A percentile compares a stretch with the other conserved stretches of the same genome.
These are phyloP conservation scores for Apophysomyces sp. DNA, from an alignment of 371 early-diverging fungal species.

Conservation along the genomic window DNA sequence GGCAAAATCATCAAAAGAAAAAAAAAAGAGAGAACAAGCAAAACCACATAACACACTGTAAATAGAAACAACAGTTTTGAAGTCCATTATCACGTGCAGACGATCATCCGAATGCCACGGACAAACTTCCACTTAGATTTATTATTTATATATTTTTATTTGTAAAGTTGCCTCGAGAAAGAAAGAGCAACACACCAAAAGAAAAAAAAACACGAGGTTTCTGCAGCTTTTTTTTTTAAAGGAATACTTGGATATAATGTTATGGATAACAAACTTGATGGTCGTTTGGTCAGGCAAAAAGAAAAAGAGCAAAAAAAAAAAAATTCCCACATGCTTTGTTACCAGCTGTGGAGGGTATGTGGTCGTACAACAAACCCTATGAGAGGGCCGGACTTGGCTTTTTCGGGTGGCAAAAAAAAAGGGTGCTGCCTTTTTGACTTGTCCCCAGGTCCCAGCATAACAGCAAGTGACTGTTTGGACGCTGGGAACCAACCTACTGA, in stretches of 20 bases:
- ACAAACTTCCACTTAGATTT: neutral
- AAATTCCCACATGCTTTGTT: neutral
- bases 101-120: neutral
- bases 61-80: neutral
- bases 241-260: too few species aligned
- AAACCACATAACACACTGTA: neutral
- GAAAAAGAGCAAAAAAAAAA: neutral
- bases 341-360: neutral
- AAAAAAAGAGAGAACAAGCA: neutral
- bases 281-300: neutral
- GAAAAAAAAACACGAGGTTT: neutral
- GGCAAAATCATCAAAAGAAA: neutral
- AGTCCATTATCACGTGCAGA: neutral
- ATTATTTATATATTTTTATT: neutral
- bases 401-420: neutral
- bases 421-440: too few species aligned
- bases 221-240: too few species aligned
- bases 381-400: neutral
- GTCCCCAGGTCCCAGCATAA: too few species aligned
- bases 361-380: neutral
- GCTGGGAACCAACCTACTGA: too few species aligned
- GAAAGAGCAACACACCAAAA: neutral
- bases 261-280: neutral
- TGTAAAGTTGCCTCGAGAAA: neutral
- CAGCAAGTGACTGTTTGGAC: too few species aligned